Conservation (phyloP, 1,284 basidiomycete species). For the Pisolithus thermaeus region DNA sequence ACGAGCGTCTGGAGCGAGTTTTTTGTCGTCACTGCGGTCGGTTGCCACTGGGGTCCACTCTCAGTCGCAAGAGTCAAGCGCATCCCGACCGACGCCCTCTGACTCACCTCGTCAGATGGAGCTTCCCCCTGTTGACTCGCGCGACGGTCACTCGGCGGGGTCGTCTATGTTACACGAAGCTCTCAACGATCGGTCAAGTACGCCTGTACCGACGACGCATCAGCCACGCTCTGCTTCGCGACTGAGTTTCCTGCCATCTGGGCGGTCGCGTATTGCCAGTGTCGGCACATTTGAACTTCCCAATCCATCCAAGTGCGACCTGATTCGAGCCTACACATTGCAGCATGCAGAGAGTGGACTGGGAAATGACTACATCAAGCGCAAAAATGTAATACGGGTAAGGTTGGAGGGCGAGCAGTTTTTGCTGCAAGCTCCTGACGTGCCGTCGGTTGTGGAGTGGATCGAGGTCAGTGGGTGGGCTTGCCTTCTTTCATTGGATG, state of each 20-base stretch:
- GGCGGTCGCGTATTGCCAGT: conserved; percentile 8
- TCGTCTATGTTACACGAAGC: conserved; percentile 17
- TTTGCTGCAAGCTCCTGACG: conserved; percentile 84
- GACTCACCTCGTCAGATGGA: conserved; percentile 14
- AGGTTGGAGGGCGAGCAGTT: conserved; percentile 96
- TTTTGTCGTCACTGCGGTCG: conserved; percentile 25
- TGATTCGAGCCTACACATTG: conserved; percentile 70
- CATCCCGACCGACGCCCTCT: conserved; percentile 6
- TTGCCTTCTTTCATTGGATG: conserved; percentile 4
- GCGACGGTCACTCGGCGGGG: conserved; percentile 16
- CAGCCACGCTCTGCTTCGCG: conserved; percentile 18
- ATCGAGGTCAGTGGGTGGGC: conserved; percentile 71
- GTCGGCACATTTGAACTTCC: conserved; percentile 19
- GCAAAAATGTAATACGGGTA: conserved; percentile 92
- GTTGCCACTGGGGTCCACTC: conserved; percentile 7
- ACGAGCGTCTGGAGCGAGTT: conserved; percentile 18
- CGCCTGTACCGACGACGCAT: conserved; percentile 8
- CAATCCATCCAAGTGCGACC: conserved; percentile 41
- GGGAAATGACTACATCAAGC: conserved; percentile 92
- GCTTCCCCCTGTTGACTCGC: conserved; percentile 21
- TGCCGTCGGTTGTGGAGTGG: conserved; percentile 88
- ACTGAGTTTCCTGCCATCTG: conserved; percentile 11
- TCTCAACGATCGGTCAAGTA: conserved; percentile 6
- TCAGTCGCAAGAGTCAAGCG: conserved; percentile 12
- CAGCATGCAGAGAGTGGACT: conserved; percentile 90